A percentile compares a stretch with the other conserved stretches of the same genome.
Conservation (phyloP, 164 flowering plant species). For the Macadamia integrifolia region DNA sequence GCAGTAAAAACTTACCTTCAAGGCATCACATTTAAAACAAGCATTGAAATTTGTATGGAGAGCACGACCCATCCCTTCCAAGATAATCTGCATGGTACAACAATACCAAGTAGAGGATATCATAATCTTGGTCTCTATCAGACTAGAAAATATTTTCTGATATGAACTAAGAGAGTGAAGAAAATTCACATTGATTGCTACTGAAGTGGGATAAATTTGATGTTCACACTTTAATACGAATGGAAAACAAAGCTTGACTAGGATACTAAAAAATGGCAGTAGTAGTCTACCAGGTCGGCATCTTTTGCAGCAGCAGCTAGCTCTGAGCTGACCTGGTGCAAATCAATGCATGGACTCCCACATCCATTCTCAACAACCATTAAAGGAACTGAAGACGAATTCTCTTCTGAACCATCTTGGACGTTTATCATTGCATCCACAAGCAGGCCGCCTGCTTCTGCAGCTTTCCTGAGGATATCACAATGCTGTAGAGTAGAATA, state of each 20-base stretch:
- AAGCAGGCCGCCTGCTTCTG: slow-evolving; percentile 90
- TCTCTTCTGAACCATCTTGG: slow-evolving; percentile 44
- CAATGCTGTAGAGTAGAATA: slow-evolving; percentile 61
- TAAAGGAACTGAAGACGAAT: slow-evolving; percentile 54
- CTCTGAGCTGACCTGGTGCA: slow-evolving; percentile 97
- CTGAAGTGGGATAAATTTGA: background rate
- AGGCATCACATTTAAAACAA: slow-evolving; percentile 76
- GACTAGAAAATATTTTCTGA: too few relatives aligned
- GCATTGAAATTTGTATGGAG: slow-evolving; percentile 97
- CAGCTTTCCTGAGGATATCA: slow-evolving; percentile 91
- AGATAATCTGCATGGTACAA: slow-evolving; percentile 50
- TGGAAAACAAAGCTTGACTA: background rate
- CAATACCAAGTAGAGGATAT: background rate
- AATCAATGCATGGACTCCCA: slow-evolving; percentile 96
- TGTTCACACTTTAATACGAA: background rate
- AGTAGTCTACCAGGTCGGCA: slow-evolving; percentile 81
- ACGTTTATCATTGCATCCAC: slow-evolving; percentile 84
- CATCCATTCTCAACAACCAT: slow-evolving; percentile 99
- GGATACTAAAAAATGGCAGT: background rate
- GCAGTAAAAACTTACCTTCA: slow-evolving; percentile 52
- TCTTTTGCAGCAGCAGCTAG: slow-evolving; percentile 92
- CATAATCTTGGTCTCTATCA: too few relatives aligned
- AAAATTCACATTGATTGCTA: background rate
- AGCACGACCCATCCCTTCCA: slow-evolving; percentile 99
- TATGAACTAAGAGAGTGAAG: too few relatives aligned